Evolutionary conservation across 352 stramenopile genomes (phyloP).

Genomic region (Globisporangium solare): DNA sequence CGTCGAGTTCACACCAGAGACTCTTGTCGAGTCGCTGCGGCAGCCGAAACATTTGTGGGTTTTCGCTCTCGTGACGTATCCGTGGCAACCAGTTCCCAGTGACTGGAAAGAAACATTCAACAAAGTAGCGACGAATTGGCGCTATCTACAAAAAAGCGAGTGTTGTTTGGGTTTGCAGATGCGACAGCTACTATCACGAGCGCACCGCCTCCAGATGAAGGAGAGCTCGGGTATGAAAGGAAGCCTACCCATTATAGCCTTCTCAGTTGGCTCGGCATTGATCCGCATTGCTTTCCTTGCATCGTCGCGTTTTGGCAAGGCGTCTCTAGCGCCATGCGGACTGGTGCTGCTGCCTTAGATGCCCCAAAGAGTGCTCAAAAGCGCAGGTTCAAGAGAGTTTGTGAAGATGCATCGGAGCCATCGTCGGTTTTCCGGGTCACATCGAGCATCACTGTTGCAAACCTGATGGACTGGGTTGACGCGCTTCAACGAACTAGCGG

Average conservation of each 20-base stretch:
- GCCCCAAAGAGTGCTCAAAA: not conserved
- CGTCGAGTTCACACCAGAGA: slow-evolving; percentile 4
- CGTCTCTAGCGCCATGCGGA: not conserved
- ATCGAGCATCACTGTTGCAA: not conserved
- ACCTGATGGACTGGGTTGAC: slow-evolving; percentile 20
- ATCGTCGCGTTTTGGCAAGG: slow-evolving; percentile 42
- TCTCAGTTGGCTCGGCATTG: slow-evolving; percentile 25
- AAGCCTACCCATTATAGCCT: slow-evolving; percentile 19
- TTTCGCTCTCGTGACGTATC: slow-evolving; percentile 30
- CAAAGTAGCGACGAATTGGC: slow-evolving; percentile 32
- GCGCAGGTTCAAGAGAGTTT: slow-evolving; percentile 15
- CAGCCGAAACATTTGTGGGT: slow-evolving; percentile 20
- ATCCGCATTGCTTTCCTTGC: slow-evolving; percentile 18
- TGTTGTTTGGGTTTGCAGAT: slow-evolving; percentile 23
- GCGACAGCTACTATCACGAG: slow-evolving; percentile 18
- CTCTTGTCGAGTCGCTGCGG: slow-evolving; percentile 15
- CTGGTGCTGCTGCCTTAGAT: not conserved
- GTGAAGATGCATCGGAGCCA: slow-evolving; percentile 5
- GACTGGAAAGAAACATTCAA: slow-evolving; percentile 14
- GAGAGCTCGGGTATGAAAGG: not conserved
- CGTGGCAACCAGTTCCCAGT: slow-evolving; percentile 21
- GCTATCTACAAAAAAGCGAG: slow-evolving; percentile 20
- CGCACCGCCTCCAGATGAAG: not conserved
- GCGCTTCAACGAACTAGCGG: slow-evolving; percentile 8
- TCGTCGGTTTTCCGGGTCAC: not conserved